Conservation (phyloP, 306 rosid species). For the Ormosia emarginata region DNA sequence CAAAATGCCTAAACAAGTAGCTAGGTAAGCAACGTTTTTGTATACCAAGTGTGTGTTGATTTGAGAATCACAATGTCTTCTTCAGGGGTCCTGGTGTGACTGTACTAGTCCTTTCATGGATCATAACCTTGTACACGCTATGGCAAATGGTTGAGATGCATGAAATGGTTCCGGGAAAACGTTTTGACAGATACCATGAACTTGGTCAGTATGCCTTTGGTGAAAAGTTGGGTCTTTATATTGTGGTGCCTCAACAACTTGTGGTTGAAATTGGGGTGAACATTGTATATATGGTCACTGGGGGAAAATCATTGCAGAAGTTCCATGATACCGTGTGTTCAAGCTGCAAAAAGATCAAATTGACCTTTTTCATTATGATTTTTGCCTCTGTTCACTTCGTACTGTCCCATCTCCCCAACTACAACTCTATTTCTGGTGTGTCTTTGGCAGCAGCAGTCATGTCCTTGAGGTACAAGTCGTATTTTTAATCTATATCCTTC, state of each 20-base stretch:
- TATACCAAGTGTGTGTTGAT: not conserved
- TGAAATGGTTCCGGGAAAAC: slow-evolving; percentile 75
- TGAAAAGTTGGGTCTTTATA: slow-evolving; percentile 65
- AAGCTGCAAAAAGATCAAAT: slow-evolving; percentile 41
- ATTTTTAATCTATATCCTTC: not conserved
- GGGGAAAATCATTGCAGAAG: slow-evolving; percentile 67
- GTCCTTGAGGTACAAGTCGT: slow-evolving; percentile 63
- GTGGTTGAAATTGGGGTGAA: slow-evolving; percentile 59
- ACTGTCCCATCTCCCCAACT: slow-evolving; percentile 72
- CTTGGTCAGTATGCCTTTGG: slow-evolving; percentile 79
- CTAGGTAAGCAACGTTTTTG: not conserved
- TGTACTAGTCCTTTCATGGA: slow-evolving; percentile 55
- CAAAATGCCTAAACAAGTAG: not conserved
- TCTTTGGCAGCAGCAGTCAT: slow-evolving; percentile 77
- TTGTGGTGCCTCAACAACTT: slow-evolving; percentile 82
- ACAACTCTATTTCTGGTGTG: slow-evolving; percentile 60
- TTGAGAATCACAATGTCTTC: not conserved
- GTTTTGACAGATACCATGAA: slow-evolving; percentile 77
- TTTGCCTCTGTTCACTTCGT: slow-evolving; percentile 75
- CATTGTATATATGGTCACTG: slow-evolving; percentile 73
- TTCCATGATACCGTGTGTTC: slow-evolving; percentile 44
- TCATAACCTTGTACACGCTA: slow-evolving; percentile 60
- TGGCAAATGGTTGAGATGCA: slow-evolving; percentile 94
- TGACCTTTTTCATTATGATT: slow-evolving; percentile 66
- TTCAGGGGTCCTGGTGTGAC: slow-evolving; percentile 73